Percentiles rank a stretch among this genome's conserved stretches.
Evolutionary conservation across 164 flowering plant genomes (phyloP).

Genomic region (Berberis thunbergii): DNA sequence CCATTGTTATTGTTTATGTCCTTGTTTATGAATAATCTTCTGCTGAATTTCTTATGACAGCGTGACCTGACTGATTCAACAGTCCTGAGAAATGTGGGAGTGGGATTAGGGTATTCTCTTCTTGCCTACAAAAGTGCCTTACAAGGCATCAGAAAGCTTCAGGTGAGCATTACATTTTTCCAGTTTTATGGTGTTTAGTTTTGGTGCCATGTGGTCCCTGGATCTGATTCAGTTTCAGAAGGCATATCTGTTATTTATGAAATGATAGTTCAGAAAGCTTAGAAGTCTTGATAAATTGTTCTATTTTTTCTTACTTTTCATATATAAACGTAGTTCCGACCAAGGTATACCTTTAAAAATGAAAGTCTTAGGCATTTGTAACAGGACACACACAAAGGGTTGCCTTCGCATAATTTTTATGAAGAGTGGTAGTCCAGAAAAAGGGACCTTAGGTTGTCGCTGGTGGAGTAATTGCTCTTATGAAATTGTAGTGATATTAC

Average conservation of each 20-base stretch:
- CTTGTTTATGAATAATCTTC: neutral
- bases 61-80: slow-evolving; percentile 98
- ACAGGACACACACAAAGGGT: neutral
- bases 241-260: neutral
- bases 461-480: too few species aligned
- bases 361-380: neutral
- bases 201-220: too few species aligned
- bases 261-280: neutral
- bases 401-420: too few species aligned
- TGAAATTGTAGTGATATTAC: too few species aligned
- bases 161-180: slow-evolving; percentile 33
- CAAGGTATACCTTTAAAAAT: neutral
- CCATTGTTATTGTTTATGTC: neutral
- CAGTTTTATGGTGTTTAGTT: too few species aligned
- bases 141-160: slow-evolving; percentile 83
- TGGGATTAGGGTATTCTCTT: slow-evolving; percentile 81
- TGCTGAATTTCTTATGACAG: slow-evolving; percentile 28
- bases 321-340: neutral
- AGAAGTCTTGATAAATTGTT: neutral
- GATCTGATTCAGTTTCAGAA: too few species aligned
- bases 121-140: slow-evolving; percentile 85
- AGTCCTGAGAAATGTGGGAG: slow-evolving; percentile 88
- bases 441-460: too few species aligned
- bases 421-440: too few species aligned
- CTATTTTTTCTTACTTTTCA: neutral